Base-by-base conservation (phyloP, 2,329 filamentous ascomycete species). In the Neonectria coccinea region DNA sequence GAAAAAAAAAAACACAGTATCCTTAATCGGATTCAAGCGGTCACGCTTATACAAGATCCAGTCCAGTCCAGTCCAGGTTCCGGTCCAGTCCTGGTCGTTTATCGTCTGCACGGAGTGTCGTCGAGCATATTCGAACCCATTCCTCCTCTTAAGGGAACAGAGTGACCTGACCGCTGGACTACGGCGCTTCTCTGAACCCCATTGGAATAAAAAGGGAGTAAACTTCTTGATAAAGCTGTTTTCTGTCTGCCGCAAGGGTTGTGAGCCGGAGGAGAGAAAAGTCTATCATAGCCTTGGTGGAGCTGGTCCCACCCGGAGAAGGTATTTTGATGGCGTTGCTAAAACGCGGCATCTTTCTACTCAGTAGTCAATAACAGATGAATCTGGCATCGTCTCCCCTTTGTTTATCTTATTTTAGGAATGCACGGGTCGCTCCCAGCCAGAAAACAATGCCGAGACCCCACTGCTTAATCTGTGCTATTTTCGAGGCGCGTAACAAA, bases 221-320 rank as follows among this genome's bases (percentile, higher is more conserved):
- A 51, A 51, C n/a, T 18, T 12, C 4, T 9, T 31, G n/a, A 51
- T 31, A n/a, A 31, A 33, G 9, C n/a, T 14, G 9, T 31, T 16
- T 7, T 16, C 10, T 12, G 27, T 5, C n/a, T 51, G 16, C 27
- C 47, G 27, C 29, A n/a, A 31, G 6, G 47, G 47, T 31, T 27
- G 44, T 3, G 22, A 4, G 27, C 14, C 9, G 25, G 7, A 12
- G 47, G 16, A 51, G n/a, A 14, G 47, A 3, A 31, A 51, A 51
- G n/a, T 8, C n/a, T 33, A 33, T 18, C 14, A n/a, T 33, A 41
- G 18, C 11, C 47, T 18, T 11, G 11, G 29, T 20, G 22, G 7
- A 12, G 31, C 31, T 5, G 10, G 31, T 36, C 25, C 77, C 77
- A 79, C 29, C 18, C 29, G 8, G 29, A 25, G 29, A 31, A 31